Conservation (phyloP, 305 asterid species). For the Fraxinus baroniana region DNA sequence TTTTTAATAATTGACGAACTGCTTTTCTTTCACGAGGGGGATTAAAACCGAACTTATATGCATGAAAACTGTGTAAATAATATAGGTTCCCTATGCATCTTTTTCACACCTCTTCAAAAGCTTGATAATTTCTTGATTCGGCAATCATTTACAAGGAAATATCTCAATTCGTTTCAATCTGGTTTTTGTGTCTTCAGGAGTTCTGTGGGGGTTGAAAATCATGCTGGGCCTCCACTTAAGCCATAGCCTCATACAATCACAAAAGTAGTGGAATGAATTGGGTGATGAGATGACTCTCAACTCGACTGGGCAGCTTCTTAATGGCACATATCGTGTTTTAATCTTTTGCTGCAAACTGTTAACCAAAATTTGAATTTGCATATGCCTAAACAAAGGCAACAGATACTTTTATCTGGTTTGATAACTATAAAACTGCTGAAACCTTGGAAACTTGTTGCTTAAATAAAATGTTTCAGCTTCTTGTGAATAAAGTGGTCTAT, state of each 20-base stretch:
- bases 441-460: not conserved
- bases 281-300: not conserved
- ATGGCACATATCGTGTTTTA: not conserved
- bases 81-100: not conserved
- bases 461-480: not conserved
- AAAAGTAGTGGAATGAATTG: slow-evolving; percentile 26
- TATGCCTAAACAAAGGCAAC: not conserved
- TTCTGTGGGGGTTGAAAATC: slow-evolving; percentile 20
- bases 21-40: too few relatives aligned
- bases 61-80: not conserved
- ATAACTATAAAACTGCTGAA: not conserved
- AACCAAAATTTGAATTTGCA: too few relatives aligned
- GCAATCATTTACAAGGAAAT: not conserved
- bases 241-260: slow-evolving; percentile 30
- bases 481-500: not conserved
- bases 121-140: not conserved
- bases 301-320: slow-evolving; percentile 7
- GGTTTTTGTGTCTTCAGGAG: slow-evolving; percentile 25
- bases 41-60: too few relatives aligned
- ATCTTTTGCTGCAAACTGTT: too few relatives aligned
- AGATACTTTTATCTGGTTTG: not conserved
- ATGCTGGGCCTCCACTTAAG: slow-evolving; percentile 34
- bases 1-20: too few relatives aligned
- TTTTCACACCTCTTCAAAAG: not conserved
- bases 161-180: not conserved